Conservation (phyloP, 169 alveolate species). For the Cryptosporidium andersoni region DNA sequence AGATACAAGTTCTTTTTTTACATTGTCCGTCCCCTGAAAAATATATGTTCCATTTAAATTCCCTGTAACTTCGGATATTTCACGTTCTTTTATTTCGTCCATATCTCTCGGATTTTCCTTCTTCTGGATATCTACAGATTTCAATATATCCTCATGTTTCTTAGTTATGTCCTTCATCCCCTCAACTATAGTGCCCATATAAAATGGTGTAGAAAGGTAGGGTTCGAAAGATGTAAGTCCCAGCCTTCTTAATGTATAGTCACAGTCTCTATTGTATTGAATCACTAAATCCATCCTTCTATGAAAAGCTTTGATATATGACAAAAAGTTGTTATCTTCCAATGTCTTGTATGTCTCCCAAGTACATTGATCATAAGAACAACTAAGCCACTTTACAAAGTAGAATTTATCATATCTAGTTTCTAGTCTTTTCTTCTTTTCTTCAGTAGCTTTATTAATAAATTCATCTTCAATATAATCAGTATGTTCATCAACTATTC, state of each 20-base stretch:
- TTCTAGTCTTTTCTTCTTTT: slow-evolving; percentile 26
- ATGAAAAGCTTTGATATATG: slow-evolving; percentile 79
- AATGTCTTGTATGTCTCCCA: slow-evolving; percentile 85
- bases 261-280: slow-evolving; percentile 74
- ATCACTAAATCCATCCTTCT: slow-evolving; percentile 79
- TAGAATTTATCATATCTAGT: slow-evolving; percentile 58
- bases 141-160: slow-evolving; percentile 30
- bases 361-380: slow-evolving; percentile 91
- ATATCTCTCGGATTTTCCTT: slow-evolving; percentile 4
- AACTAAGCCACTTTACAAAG: slow-evolving; percentile 88
- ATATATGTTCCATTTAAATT: not conserved
- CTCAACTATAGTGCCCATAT: slow-evolving; percentile 71
- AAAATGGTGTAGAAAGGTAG: slow-evolving; percentile 85
- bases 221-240: slow-evolving; percentile 88
- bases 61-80: not conserved
- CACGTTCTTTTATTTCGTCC: slow-evolving; percentile 5
- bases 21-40: not conserved
- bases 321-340: slow-evolving; percentile 81
- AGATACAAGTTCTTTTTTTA: not conserved
- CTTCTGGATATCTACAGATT: not conserved
- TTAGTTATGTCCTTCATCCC: slow-evolving; percentile 8
- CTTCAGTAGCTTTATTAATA: slow-evolving; percentile 34
- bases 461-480: slow-evolving; percentile 11
- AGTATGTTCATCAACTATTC: slow-evolving; percentile 76
- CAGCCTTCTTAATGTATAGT: slow-evolving; percentile 79